Evolutionary conservation across 2,329 filamentous ascomycete genomes (phyloP).

Genomic region (Stachybotrys chlorohalonatus): DNA sequence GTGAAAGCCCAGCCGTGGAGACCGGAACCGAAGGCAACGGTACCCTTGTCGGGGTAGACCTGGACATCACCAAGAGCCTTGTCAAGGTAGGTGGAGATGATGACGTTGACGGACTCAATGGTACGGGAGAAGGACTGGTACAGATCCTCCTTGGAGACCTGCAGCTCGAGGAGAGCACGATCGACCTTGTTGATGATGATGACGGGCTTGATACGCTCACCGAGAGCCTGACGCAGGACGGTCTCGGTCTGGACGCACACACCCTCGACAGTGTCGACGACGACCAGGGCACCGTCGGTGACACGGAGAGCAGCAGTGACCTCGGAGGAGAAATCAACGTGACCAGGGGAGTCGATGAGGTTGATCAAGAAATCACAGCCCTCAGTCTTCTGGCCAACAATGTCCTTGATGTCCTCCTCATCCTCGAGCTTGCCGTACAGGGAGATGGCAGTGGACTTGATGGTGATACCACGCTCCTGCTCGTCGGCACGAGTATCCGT

Average conservation of each 20-base stretch:
- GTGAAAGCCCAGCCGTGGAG: slow-evolving; percentile 99
- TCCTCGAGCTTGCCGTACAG: slow-evolving; percentile 80
- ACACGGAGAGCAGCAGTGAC: slow-evolving; percentile 99
- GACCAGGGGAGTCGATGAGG: slow-evolving; percentile 98
- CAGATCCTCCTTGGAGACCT: slow-evolving; percentile 96
- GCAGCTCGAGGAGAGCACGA: slow-evolving; percentile 96
- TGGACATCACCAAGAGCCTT: slow-evolving; percentile 95
- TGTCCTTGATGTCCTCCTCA: slow-evolving; percentile 87
- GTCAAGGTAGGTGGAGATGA: slow-evolving; percentile 98
- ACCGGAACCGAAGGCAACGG: slow-evolving; percentile 98
- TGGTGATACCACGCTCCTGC: slow-evolving; percentile 99
- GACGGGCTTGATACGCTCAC: slow-evolving; percentile 99
- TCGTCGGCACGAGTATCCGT: slow-evolving; percentile 97
- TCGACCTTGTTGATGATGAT: slow-evolving; percentile 99
- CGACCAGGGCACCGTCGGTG: slow-evolving; percentile 97
- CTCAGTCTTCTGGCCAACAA: slow-evolving; percentile 75
- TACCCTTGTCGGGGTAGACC: slow-evolving; percentile 96
- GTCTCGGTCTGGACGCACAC: slow-evolving; percentile 99
- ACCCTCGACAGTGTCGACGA: slow-evolving; percentile 99
- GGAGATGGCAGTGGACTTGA: slow-evolving; percentile 99
- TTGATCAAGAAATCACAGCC: slow-evolving; percentile 99
- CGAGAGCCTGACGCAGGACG: slow-evolving; percentile 95
- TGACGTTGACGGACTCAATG: slow-evolving; percentile 99
- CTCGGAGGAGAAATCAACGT: slow-evolving; percentile 99
- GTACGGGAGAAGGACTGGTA: slow-evolving; percentile 99